Evolutionary conservation across 2,329 filamentous ascomycete genomes (phyloP), one percentile per base, ranked within the genome.

Genomic region (Stenocarpella maydis): DNA sequence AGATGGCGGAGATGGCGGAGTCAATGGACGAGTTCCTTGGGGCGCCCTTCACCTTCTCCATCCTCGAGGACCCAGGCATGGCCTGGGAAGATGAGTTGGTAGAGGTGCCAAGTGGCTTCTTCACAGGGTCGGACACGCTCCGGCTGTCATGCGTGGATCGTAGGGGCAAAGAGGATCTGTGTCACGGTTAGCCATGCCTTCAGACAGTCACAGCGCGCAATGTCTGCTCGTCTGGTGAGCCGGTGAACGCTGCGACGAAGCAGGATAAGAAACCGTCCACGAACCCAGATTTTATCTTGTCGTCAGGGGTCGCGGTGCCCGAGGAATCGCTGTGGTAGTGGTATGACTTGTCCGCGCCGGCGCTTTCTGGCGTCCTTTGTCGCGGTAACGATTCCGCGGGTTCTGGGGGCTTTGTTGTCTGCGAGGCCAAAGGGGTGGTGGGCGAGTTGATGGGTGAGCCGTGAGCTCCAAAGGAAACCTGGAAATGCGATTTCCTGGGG

Each of bases 11-110:
- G 55, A 97, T 91, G n/a, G 93, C 92, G 14, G 95, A 98, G 79
- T 98, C 95, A 76, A 97, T 95, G 14, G 95, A 98, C 4, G 92
- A 92, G 68, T 92, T 97, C 75, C 95, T 90, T 68, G 91, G 88
- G 24, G 82, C 72, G 47, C 77, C 80, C 71, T 80, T 82, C 50
- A 75, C 75, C 66, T 78, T 75, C 69, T 82, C 82, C 72, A 77
- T 78, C 74, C 80, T 82, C 50, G 82, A 81, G 64, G 82, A 77
- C 72, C 84, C 82, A 73, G 85, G 83, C 83, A 88, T 87, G 72
- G 78, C 68, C 65, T 67, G 79, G 70, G 82, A 76, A 72, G 77
- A 80, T 67, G 79, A 76, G 72, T 76, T 77, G 67, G 79, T 76
- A 72, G 79, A 77, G 79, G 80, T 80, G 79, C 78, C 78, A 64